Percentiles rank a stretch among this genome's conserved stretches.
Evolutionary conservation across 1,284 basidiomycete genomes (phyloP).

Genomic region (Melampsora abietis-canadensis): DNA sequence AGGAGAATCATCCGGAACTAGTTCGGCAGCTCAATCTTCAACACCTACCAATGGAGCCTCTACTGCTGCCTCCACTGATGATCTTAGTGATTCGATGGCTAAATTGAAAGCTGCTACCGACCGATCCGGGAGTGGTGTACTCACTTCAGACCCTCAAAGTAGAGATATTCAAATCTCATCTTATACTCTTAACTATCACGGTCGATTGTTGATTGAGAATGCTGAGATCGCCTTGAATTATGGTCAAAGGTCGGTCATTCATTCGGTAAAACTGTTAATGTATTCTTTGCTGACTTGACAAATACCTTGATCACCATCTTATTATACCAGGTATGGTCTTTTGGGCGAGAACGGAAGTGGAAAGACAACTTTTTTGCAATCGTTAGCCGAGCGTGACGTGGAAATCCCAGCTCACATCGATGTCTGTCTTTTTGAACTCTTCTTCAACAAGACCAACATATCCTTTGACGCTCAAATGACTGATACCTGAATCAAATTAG

Average conservation of each 20-base stretch:
- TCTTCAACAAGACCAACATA: not conserved
- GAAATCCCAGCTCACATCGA: constrained; percentile 93
- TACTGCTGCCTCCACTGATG: constrained; percentile 50
- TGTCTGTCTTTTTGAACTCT: constrained; percentile 50
- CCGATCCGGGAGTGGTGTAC: constrained; percentile 82
- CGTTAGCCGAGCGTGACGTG: constrained; percentile 86
- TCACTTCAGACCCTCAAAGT: constrained; percentile 84
- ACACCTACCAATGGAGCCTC: constrained; percentile 67
- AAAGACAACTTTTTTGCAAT: constrained; percentile 70
- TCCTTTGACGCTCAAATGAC: constrained; percentile 8
- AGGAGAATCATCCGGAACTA: constrained; percentile 63
- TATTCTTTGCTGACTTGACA: not conserved
- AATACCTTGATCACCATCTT: not conserved
- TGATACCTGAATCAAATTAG: constrained; percentile 48
- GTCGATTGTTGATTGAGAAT: constrained; percentile 84
- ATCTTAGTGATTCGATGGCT: constrained; percentile 66
- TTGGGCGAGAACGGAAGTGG: constrained; percentile 96
- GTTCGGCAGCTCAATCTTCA: constrained; percentile 73
- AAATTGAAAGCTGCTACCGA: constrained; percentile 83
- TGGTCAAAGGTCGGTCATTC: constrained; percentile 68
- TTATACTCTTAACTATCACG: constrained; percentile 95
- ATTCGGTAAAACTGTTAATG: not conserved
- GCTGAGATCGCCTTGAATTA: constrained; percentile 92
- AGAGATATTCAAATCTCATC: constrained; percentile 97
- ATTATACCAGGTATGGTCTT: constrained; percentile 67